Evolutionary conservation across 345 rosid genomes (phyloP).

Genomic region (Limnanthes douglasii): DNA sequence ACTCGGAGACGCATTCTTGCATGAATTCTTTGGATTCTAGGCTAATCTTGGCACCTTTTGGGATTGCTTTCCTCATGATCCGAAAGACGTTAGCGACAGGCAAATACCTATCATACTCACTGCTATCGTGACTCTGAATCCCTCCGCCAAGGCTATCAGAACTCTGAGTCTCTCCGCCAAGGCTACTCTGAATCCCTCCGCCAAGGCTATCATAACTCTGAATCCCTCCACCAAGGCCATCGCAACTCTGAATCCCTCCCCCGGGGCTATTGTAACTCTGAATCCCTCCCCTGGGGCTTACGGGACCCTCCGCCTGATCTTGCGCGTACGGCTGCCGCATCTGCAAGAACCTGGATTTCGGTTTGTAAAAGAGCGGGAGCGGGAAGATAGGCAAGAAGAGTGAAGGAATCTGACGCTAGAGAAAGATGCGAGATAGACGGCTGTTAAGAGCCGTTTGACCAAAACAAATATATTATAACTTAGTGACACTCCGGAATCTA

Average conservation of each 20-base stretch:
- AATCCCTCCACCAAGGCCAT: slow-evolving; percentile 85
- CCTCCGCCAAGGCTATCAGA: slow-evolving; percentile 70
- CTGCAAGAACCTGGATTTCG: slow-evolving; percentile 11
- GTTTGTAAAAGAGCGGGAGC: slow-evolving; percentile 62
- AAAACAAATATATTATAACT: too few relatives aligned
- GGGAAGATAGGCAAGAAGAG: slow-evolving; percentile 28
- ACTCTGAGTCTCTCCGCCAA: slow-evolving; percentile 86
- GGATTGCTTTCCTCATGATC: slow-evolving; percentile 86
- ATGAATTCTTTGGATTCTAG: slow-evolving; percentile 96
- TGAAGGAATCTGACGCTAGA: slow-evolving; percentile 87
- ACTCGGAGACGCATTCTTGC: slow-evolving; percentile 94
- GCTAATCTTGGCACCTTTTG: slow-evolving; percentile 83
- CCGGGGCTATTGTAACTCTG: slow-evolving; percentile 75
- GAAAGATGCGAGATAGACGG: slow-evolving; percentile 42
- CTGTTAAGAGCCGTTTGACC: too few relatives aligned
- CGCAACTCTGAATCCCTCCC: slow-evolving; percentile 62
- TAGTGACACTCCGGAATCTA: too few relatives aligned
- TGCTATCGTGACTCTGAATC: slow-evolving; percentile 56
- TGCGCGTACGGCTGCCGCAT: slow-evolving; percentile 23
- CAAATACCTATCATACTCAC: slow-evolving; percentile 84
- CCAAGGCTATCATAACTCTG: slow-evolving; percentile 63
- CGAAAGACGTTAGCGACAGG: slow-evolving; percentile 94
- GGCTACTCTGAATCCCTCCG: too few relatives aligned
- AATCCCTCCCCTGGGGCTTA: slow-evolving; percentile 61
- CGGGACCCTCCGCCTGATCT: slow-evolving; percentile 28